phyloP scores from a whole-genome alignment of 257 asterid species.

The Plantago major region DNA sequence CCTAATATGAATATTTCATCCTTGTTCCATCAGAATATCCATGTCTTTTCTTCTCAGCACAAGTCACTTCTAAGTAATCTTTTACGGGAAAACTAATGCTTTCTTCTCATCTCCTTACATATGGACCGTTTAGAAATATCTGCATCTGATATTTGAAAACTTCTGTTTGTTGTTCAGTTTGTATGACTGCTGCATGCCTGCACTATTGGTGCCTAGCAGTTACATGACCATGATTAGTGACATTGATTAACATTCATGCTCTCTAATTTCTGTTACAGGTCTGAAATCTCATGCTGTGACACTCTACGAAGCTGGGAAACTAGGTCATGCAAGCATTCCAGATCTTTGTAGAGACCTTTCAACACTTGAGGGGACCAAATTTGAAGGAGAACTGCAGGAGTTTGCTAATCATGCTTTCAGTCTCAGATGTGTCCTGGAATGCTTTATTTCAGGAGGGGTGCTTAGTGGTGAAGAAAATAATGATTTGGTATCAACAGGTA shows the following conservation, averaged over 20 bases:
- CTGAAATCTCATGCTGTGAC: conserved; percentile 97
- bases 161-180: background rate
- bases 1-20: too few species aligned
- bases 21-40: background rate
- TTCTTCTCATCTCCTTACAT: background rate
- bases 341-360: conserved; percentile 93
- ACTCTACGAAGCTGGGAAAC: conserved; percentile 96
- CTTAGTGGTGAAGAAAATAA: conserved; percentile 40
- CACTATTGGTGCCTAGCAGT: conserved; percentile 8
- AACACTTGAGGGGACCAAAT: conserved; percentile 87
- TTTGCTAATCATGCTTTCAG: conserved; percentile 99
- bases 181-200: conserved; percentile 6
- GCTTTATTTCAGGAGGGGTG: conserved; percentile 87
- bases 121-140: too few species aligned
- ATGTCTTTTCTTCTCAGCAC: conserved; percentile 11
- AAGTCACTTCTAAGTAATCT: conserved; percentile 6
- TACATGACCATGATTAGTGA: background rate
- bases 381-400: conserved; percentile 98
- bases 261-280: conserved; percentile 45
- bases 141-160: too few species aligned
- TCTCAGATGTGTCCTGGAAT: conserved; percentile 86
- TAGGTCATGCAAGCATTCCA: conserved; percentile 79
- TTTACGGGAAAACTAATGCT: background rate
- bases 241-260: conserved; percentile 16
- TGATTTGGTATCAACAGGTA: conserved; percentile 29